Evolutionary conservation across 192 early-diverging fungal genomes (phyloP).

Genomic region (Phycomyces nitens): DNA sequence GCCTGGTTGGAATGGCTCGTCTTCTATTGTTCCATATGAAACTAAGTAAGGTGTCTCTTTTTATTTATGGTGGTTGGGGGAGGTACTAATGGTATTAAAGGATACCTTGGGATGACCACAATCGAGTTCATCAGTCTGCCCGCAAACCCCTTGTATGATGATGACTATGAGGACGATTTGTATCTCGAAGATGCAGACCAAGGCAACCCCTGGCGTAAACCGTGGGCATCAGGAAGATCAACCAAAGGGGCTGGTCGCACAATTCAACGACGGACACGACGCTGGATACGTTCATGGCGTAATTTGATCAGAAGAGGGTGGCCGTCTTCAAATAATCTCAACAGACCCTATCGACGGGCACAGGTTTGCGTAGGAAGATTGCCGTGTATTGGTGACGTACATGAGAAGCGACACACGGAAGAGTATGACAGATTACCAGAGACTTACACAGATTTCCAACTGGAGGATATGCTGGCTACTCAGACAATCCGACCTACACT

Average conservation of each 20-base stretch:
- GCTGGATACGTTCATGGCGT: neutral
- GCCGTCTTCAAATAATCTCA: neutral
- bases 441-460: conserved; percentile 1
- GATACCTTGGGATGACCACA: conserved; percentile 27
- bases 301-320: neutral
- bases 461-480: conserved; percentile 26
- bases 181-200: conserved; percentile 20
- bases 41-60: conserved; percentile 6
- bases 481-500: conserved; percentile 24
- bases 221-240: conserved; percentile 11
- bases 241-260: neutral
- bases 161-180: neutral
- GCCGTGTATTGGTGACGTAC: neutral
- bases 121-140: conserved; percentile 28
- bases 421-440: neutral
- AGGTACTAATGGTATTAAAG: neutral
- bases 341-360: neutral
- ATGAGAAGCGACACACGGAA: conserved; percentile 3
- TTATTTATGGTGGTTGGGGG: conserved; percentile 23
- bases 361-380: too few relatives aligned
- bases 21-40: too few relatives aligned
- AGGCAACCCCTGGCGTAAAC: conserved; percentile 15
- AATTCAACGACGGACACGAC: neutral
- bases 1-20: too few relatives aligned
- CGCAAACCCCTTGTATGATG: conserved; percentile 10